Conservation (phyloP, 371 early-diverging fungal genomes). For the Mortierella sp. region DNA sequence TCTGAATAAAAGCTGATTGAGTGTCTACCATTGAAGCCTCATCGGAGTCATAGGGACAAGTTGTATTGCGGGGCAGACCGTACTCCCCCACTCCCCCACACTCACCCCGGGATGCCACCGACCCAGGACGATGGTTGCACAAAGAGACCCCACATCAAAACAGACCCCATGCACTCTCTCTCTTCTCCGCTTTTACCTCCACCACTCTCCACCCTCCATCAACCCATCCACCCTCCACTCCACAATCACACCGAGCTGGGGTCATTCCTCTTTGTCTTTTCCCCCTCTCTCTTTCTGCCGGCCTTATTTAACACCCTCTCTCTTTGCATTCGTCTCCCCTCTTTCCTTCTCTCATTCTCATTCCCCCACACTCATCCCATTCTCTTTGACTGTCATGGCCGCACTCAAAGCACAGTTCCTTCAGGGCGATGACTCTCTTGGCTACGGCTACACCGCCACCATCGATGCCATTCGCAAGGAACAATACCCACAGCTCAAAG, state of each 20-base stretch:
- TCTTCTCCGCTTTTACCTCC: too few species aligned
- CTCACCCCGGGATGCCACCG: too few species aligned
- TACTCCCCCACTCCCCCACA: too few species aligned
- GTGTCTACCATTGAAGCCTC: neutral
- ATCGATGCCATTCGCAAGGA: conserved; percentile 58
- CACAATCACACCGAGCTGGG: neutral
- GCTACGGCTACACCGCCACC: conserved; percentile 56
- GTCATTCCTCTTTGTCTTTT: neutral
- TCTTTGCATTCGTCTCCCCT: neutral
- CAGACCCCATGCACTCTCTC: too few species aligned
- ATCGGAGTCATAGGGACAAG: neutral
- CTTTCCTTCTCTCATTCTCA: neutral
- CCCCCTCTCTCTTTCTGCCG: neutral
- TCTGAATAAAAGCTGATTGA: too few species aligned
- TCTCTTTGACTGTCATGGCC: conserved; percentile 2
- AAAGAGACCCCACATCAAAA: too few species aligned
- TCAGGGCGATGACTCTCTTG: conserved; percentile 18
- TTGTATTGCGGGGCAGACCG: too few species aligned
- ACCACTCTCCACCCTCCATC: neutral
- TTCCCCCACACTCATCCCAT: neutral
- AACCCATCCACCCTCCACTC: neutral
- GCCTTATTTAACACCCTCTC: neutral
- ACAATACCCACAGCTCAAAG: conserved; percentile 65
- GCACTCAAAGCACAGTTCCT: conserved; percentile 30
- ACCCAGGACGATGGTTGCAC: too few species aligned